Conservation (phyloP, 208 protist species). For the Acanthamoeba polyphaga region DNA sequence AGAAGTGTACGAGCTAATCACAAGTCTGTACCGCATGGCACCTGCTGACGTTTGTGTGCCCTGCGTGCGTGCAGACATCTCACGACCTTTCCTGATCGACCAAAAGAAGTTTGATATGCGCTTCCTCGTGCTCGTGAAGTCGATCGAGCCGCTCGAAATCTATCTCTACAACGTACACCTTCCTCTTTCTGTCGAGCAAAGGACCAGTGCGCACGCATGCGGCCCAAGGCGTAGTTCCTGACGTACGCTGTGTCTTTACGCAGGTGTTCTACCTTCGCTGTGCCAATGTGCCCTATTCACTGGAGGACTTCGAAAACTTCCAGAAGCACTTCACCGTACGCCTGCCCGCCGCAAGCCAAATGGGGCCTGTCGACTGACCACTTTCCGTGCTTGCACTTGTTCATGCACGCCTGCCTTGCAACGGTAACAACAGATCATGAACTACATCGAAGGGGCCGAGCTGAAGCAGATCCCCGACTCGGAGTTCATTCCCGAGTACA, state of each 20-base stretch:
- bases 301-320: conserved; percentile 44
- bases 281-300: conserved; percentile 45
- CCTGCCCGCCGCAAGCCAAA: too few species aligned
- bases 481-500: conserved; percentile 38
- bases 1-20: conserved; percentile 15
- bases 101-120: conserved; percentile 79
- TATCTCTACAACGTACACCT: conserved; percentile 78
- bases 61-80: neutral
- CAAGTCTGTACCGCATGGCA: neutral
- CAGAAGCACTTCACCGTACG: conserved; percentile 68
- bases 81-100: conserved; percentile 34
- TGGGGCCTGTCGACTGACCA: neutral
- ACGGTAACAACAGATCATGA: neutral
- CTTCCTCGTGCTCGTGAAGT: conserved; percentile 80
- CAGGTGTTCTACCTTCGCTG: conserved; percentile 40
- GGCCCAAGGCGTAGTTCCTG: neutral
- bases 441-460: conserved; percentile 48
- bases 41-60: neutral
- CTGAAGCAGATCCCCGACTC: conserved; percentile 20
- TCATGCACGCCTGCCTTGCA: neutral
- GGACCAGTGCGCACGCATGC: neutral
- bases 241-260: neutral
- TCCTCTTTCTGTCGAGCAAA: neutral
- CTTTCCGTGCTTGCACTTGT: neutral
- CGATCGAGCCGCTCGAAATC: conserved; percentile 76